phyloP scores from a whole-genome alignment of 2,329 filamentous ascomycete genomes.

The Penicillium sp. region DNA sequence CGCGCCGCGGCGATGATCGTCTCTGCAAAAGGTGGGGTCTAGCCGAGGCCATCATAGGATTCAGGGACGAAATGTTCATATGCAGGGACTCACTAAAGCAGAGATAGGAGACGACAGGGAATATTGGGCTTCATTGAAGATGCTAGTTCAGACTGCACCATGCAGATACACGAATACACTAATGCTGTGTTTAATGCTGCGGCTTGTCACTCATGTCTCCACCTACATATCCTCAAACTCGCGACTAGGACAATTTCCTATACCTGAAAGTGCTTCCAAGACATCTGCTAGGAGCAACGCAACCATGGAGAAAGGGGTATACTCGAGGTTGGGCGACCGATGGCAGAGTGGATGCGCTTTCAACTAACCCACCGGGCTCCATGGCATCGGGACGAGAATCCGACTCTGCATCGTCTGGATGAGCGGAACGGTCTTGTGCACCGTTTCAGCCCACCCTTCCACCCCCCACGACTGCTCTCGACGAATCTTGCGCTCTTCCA shows the following conservation, averaged over 20 bases:
- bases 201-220: too few species aligned
- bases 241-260: too few species aligned
- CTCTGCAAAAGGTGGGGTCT: slow-evolving; percentile 18
- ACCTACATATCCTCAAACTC: too few species aligned
- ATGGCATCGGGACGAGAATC: slow-evolving; percentile 90
- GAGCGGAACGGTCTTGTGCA: slow-evolving; percentile 96
- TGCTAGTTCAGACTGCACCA: background rate
- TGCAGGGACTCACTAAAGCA: background rate
- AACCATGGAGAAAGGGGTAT: background rate
- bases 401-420: slow-evolving; percentile 96
- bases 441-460: slow-evolving; percentile 93
- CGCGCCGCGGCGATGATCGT: slow-evolving; percentile 12
- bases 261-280: too few species aligned
- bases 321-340: slow-evolving; percentile 1
- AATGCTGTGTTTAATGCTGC: too few species aligned
- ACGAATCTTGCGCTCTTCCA: slow-evolving; percentile 86
- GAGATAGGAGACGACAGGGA: too few species aligned
- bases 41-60: slow-evolving; percentile 16
- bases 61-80: slow-evolving; percentile 4
- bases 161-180: too few species aligned
- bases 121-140: too few species aligned
- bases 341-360: background rate
- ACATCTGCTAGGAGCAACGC: background rate
- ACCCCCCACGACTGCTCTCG: slow-evolving; percentile 94
- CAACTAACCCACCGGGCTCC: slow-evolving; percentile 82